Percentiles rank a stretch among this genome's conserved stretches.
Conservation (phyloP, 352 stramenopile genomes). For the Globisporangium acanthophoron region DNA sequence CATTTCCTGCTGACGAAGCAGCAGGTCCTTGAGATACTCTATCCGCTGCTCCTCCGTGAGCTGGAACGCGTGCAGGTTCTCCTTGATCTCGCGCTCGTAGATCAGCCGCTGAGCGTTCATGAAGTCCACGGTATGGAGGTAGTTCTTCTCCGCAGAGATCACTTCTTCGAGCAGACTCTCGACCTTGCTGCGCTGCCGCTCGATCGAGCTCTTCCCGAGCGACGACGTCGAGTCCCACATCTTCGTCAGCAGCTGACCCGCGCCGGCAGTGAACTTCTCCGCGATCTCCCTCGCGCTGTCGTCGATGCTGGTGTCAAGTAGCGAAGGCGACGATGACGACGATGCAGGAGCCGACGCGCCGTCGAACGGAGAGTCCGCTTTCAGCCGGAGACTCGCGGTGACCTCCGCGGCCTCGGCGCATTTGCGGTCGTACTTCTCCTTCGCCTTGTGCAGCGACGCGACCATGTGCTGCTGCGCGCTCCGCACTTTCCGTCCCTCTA, state of each 20-base stretch:
- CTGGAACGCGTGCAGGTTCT: conserved; percentile 77
- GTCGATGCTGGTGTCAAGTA: conserved; percentile 6
- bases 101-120: conserved; percentile 60
- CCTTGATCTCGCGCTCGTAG: conserved; percentile 64
- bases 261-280: conserved; percentile 51
- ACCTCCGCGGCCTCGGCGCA: conserved; percentile 64
- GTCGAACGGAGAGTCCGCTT: conserved; percentile 15
- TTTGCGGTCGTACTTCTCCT: conserved; percentile 75
- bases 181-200: conserved; percentile 60
- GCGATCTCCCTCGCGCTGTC: conserved; percentile 44
- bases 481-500: conserved; percentile 72
- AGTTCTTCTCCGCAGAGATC: conserved; percentile 59
- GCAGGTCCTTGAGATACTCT: conserved; percentile 72
- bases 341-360: conserved; percentile 4
- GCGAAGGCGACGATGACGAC: conserved; percentile 1
- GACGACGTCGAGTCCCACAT: conserved; percentile 77
- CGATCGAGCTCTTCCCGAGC: conserved; percentile 55
- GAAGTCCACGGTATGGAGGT: conserved; percentile 59
- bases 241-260: conserved; percentile 67
- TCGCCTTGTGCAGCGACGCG: conserved; percentile 56
- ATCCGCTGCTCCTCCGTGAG: conserved; percentile 80
- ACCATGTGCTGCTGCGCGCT: conserved; percentile 56
- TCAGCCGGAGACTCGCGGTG: conserved; percentile 24
- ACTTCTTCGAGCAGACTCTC: conserved; percentile 61
- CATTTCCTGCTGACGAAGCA: conserved; percentile 60